Evolutionary conservation across 2,329 filamentous ascomycete genomes (phyloP), one percentile per base, ranked within the genome.

Genomic region (Apiospora saccharicola): DNA sequence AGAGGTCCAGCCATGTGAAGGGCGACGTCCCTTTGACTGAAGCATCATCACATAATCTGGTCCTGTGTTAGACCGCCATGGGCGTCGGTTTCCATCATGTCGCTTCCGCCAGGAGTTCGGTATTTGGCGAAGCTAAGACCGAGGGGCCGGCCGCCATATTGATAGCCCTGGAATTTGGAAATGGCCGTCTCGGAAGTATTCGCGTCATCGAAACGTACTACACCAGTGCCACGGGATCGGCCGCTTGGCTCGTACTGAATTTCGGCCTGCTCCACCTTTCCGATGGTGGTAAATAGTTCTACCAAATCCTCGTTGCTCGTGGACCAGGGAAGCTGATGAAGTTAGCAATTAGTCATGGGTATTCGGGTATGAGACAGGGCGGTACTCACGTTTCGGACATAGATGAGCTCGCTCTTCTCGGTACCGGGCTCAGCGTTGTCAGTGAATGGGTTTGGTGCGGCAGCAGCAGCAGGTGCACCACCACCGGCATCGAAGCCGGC

Each of bases 161-260:
- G 94, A 81, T 99, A 99, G 72, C 95, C 95, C 77, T 96, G 96
- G 86, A 99, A 99, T 83, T 99, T 99, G 79, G 94, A 90, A 78
- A 99, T 98, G 67, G 96, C 93, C 30, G 95, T 98, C 78, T 98
- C 95, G 1, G 96, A 95, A 75, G 95, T 97, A 12, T 95, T 91
- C 22, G 90, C 85, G 71, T 85, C 90, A 80, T 97, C 94, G 81
- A 99, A 98, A 74, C 96, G 92, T 71, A 99, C 96, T n/a, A 99
- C 96, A 81, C 96, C 96, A 73, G 94, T 96, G 75, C 96, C 96
- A 75, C 95, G 93, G 73, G 96, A 99, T 78, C 96, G 94, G 67
- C 96, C 96, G 79, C 97, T 98, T 4, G 94, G 93, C 83, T 99
- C 96, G 80, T 99, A 98, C 84, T 99, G 96, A 72, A 99, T 98